Base-by-base conservation (phyloP, 805 yeast genomes). In the Candida awuae region DNA sequence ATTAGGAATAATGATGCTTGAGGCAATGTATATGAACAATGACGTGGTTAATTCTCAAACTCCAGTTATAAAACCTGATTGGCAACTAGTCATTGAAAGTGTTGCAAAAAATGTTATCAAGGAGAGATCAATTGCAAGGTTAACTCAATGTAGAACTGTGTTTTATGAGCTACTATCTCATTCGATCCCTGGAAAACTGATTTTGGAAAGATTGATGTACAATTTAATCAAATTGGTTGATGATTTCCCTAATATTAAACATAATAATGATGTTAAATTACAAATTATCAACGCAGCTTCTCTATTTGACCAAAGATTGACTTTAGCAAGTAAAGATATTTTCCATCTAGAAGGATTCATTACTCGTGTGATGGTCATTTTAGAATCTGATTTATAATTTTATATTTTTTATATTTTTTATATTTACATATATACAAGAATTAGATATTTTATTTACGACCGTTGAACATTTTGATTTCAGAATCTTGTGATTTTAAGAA, bases 291-390 rank as follows among this genome's bases (percentile, higher is more conserved):
- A 71, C 8, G 61, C 76, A 5, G 80, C 82, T 3, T 73, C 94
- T 2, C 54, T 68, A 1, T 80, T 75, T 51, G 98, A 92, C 55
- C 96, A 92, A 52, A 72, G 98, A 41, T 67, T 92, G 43, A 75
- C 87, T 42, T 63, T 83, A 42, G 98, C 97, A 3, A 73, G 74
- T 43, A 92, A 92, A 59, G 84, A 87, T 28, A 90, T 92, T 10
- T 92, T 85, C 61, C 98, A 92, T 62, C 63, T 92, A 39, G 98
- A 92, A 64, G 98, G 97, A 1, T 92, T 86, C 55, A 73, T 84
- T 15, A 96, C 97, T 1, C 80, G 75, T 55, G 75, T 78, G 2
- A 90, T 92, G 97, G 83, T 85, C 30, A 71, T 71, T 8, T 57
- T 83, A 35, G 92, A 82, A 50, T 62, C 50, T 19, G 55, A 22